These are phyloP conservation scores for Catharanthus roseus DNA, from an alignment of 257 asterid genomes.

Conservation along the genomic window DNA sequence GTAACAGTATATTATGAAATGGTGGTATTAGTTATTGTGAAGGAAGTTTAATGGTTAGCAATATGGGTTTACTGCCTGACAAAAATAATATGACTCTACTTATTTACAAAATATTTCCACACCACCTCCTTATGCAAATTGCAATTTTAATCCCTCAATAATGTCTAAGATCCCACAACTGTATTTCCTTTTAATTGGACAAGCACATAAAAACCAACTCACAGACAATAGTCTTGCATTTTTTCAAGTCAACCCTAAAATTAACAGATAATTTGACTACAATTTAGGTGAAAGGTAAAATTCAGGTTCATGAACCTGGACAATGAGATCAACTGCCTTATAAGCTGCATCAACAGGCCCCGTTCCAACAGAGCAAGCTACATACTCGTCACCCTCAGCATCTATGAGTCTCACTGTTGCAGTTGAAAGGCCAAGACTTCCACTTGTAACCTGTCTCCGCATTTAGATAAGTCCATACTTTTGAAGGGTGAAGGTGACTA, in stretches of 20 bases:
- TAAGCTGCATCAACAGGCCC: slow-evolving; percentile 99
- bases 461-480: not conserved
- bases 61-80: not conserved
- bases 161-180: not conserved
- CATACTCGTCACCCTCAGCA: slow-evolving; percentile 50
- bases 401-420: slow-evolving; percentile 82
- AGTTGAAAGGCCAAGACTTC: slow-evolving; percentile 90
- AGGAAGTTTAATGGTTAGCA: not conserved
- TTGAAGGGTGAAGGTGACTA: not conserved
- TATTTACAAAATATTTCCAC: not conserved
- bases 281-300: slow-evolving; percentile 9
- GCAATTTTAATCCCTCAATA: not conserved
- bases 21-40: not conserved
- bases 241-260: not conserved
- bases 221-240: not conserved
- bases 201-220: not conserved
- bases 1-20: no score
- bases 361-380: slow-evolving; percentile 86
- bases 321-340: slow-evolving; percentile 81
- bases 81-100: not conserved
- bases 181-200: not conserved
- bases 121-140: not conserved
- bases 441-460: slow-evolving; percentile 72
- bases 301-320: slow-evolving; percentile 50
- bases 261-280: not conserved